Base-by-base conservation (phyloP, 176 grass and related monocot species). In the Carex kokanica region DNA sequence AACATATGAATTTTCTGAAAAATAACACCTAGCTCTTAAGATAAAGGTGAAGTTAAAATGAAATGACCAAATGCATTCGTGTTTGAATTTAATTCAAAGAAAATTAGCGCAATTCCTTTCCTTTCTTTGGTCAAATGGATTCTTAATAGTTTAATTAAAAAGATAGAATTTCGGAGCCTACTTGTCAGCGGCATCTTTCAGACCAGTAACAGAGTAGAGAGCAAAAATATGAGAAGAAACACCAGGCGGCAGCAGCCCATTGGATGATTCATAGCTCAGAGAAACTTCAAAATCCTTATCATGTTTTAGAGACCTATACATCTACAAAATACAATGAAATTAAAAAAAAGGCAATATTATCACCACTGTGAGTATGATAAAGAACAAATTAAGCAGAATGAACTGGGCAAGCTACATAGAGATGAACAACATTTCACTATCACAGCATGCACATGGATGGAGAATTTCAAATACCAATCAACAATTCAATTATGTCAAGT, bases 241-340 rank as follows among this genome's bases (percentile, higher is more conserved):
- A 72, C 93, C 97, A 72, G 91, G 97, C 78, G 97, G 93, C 49
- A 99, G 77, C 70, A 52, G 41, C 15, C 91, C 93, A 55, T 80
- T 77, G 67, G 72, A 72, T 89, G 87, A 78, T 40, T 98, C 92
- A 74, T 99, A 99, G 86, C 87, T 96, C 21, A 99, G 86, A 80
- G 91, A 93, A 65, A 90, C 86, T 87, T 92, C 97, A 57, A 99
- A 96, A 85, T 99, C 97, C 81, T 89, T 99, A 58, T 89, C 84
- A 79, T 99, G 88, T 88, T 81, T 99, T 61, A 99, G 87, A 66
- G 93, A 99, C 71, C 97, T 90, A 80, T 93, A 99, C 88, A 99
- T 85, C 97, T 98, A 82, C 80, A 91, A 27, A 88, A 56, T 73
- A 62, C 17, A 86, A 63, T 4, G 24, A 51, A 15, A 13, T 25